Evolutionary conservation across 208 protist genomes (phyloP).

Genomic region (Leishmania tarentolae): DNA sequence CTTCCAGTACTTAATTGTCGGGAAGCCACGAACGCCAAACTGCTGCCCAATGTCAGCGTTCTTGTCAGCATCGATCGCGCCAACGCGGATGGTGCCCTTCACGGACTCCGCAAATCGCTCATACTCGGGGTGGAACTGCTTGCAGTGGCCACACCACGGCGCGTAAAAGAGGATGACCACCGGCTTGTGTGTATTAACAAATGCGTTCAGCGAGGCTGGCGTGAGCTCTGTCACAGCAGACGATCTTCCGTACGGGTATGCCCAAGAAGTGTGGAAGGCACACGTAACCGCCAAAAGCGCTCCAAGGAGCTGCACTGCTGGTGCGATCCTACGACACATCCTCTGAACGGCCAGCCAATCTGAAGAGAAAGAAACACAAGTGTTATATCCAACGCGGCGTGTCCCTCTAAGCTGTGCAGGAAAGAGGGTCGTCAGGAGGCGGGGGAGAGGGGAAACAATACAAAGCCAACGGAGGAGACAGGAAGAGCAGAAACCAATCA

Average conservation of each 20-base stretch:
- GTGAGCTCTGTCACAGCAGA: conserved; percentile 82
- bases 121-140: conserved; percentile 86
- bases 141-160: conserved; percentile 97
- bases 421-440: background rate
- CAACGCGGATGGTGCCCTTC: conserved; percentile 83
- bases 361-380: background rate
- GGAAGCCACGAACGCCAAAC: conserved; percentile 87
- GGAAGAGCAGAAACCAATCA: too few relatives aligned
- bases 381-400: background rate
- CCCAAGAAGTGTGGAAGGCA: conserved; percentile 8
- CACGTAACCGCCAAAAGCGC: conserved; percentile 14
- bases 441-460: background rate
- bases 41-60: conserved; percentile 64
- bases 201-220: conserved; percentile 51
- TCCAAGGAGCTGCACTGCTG: conserved; percentile 11
- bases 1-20: conserved; percentile 94
- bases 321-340: background rate
- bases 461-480: background rate
- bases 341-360: too few relatives aligned
- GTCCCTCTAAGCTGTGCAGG: background rate
- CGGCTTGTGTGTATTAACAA: conserved; percentile 90
- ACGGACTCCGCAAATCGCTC: conserved; percentile 78
- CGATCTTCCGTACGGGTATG: conserved; percentile 62
- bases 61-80: conserved; percentile 83
- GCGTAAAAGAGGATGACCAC: conserved; percentile 94